Conservation (phyloP, 495 filamentous ascomycete species). For the Monascus purpureus region DNA sequence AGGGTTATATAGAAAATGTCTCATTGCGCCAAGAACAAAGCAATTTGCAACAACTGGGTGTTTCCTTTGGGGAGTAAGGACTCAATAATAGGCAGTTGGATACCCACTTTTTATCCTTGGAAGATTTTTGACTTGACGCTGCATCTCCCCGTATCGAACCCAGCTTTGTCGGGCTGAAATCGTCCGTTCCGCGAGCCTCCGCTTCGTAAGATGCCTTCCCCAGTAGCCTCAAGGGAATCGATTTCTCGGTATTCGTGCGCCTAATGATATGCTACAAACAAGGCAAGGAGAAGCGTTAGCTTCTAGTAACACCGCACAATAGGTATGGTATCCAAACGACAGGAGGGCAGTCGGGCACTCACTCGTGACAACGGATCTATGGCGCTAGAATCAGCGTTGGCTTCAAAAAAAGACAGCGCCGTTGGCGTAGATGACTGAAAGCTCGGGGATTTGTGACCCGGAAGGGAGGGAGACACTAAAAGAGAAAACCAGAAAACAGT, state of each 20-base stretch:
- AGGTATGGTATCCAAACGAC: no score
- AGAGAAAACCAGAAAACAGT: no score
- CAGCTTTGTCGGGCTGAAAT: constrained; percentile 21
- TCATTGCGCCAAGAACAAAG: not conserved
- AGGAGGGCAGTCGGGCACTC: no score
- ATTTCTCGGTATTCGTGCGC: constrained; percentile 64
- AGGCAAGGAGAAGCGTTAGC: constrained; percentile 7
- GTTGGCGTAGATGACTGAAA: no score
- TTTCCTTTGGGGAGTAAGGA: no score
- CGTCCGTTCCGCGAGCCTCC: constrained; percentile 38
- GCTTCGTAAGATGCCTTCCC: constrained; percentile 38
- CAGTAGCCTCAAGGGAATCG: constrained; percentile 52
- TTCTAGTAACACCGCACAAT: no score
- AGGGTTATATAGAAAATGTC: no score
- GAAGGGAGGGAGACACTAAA: no score
- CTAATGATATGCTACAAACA: constrained; percentile 59
- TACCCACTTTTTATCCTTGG: constrained; percentile 57
- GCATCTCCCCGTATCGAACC: constrained; percentile 21
- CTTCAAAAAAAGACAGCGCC: constrained; percentile 13
- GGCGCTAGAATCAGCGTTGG: constrained; percentile 22
- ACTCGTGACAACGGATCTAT: constrained; percentile 47
- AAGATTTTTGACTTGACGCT: constrained; percentile 29
- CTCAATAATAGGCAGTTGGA: no score
- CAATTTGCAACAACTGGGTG: not conserved
- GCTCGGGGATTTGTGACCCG: no score